Base-by-base conservation (phyloP, 2,329 filamentous ascomycete species). In the Purpureocillium lavendulum region DNA sequence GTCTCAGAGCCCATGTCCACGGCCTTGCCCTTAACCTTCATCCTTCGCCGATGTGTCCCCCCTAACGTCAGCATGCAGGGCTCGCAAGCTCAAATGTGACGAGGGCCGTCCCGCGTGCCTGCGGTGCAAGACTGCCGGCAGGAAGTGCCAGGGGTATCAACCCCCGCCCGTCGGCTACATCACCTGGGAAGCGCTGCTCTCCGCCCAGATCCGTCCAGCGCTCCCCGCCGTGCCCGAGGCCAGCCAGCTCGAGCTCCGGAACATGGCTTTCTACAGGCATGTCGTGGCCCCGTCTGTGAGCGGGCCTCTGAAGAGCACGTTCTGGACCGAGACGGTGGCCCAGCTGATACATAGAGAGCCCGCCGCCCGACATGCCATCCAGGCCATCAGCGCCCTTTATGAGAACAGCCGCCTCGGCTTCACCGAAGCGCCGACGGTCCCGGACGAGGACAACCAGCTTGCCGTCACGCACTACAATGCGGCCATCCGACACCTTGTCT, bases 21-120 rank as follows among this genome's bases (percentile, higher is more conserved):
- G n/a, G 21, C 21, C 10, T 26, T 26, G 21, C 21, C 10, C 21
- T 26, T 10, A 10, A 26, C 21, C 21, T 26, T 26, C 21, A 26
- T 26, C 5, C 21, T 26, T 6, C 21, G 6, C 21, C 10, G 10
- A n/a, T n/a, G n/a, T n/a, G n/a, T n/a, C 21, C 21, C 10, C 5
- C 21, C 6, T 26, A 26, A 26, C 10, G 10, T 6, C 21, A 26
- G 6, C 21, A 26, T 10, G 21, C 38, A 75, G 70, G 54, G 66
- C 71, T 18, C 69, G 73, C 30, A 71, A 71, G 41, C 66, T 77
- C 38, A 78, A 77, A 53, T 78, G 74, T 49, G 74, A 76, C 46
- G 74, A 77, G 54, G 57, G 54, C 4, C 71, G 68, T 44, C 73
- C 73, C 2, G 56, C 52, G 33, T 78, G 74, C 47, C 55, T 61